A percentile compares a stretch with the other conserved stretches of the same genome.
These are phyloP conservation scores for Candida broadrunensis DNA, from an alignment of 805 yeast genomes.

Conservation along the genomic window DNA sequence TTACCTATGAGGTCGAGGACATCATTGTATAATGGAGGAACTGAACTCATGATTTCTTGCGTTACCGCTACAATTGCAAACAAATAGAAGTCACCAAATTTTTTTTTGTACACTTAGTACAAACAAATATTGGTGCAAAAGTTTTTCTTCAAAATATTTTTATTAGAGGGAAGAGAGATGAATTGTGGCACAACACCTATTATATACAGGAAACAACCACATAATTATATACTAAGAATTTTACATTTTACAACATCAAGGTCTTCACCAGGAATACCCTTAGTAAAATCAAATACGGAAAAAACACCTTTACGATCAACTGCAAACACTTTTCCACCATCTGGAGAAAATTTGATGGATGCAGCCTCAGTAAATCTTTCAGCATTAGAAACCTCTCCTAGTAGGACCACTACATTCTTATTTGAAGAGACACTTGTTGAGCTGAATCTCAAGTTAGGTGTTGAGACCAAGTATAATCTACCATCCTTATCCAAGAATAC, in stretches of 20 bases:
- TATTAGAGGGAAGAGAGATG: too few species aligned
- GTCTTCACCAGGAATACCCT: slow-evolving; percentile 71
- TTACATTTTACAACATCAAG: slow-evolving; percentile 67
- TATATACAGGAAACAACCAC: neutral
- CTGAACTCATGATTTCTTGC: neutral
- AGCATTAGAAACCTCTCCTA: slow-evolving; percentile 78
- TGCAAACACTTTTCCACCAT: slow-evolving; percentile 75
- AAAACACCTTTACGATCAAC: slow-evolving; percentile 81
- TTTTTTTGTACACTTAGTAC: too few species aligned
- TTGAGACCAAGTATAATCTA: slow-evolving; percentile 61
- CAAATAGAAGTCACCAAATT: too few species aligned
- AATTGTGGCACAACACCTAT: too few species aligned
- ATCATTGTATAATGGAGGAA: slow-evolving; percentile 45
- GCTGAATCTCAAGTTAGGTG: slow-evolving; percentile 44
- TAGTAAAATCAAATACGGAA: slow-evolving; percentile 82
- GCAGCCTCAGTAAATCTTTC: slow-evolving; percentile 76
- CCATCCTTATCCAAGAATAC: slow-evolving; percentile 83
- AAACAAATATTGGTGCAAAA: too few species aligned
- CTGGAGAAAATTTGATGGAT: slow-evolving; percentile 66
- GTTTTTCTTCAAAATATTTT: too few species aligned
- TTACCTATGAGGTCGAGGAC: slow-evolving; percentile 79
- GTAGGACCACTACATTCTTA: slow-evolving; percentile 55
- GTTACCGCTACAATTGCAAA: too few species aligned
- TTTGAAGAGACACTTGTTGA: slow-evolving; percentile 11
- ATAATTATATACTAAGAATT: slow-evolving; percentile 35